A percentile compares a stretch with the other conserved stretches of the same genome.
These are phyloP conservation scores for Starmerella cellae DNA, from an alignment of 805 yeast genomes.

Conservation along the genomic window DNA sequence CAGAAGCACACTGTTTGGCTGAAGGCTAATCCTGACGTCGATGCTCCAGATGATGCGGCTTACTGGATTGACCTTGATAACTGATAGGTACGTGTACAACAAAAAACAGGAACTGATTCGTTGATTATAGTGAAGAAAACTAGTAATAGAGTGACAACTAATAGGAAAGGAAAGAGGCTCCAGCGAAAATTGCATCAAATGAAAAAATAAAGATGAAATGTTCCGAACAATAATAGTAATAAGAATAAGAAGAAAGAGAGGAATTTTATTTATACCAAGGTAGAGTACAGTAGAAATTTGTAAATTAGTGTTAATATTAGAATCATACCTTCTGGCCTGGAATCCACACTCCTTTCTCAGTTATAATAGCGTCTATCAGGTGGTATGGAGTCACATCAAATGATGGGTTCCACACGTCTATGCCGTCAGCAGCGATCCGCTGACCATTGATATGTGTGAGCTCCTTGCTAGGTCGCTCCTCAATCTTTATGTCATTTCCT, in stretches of 20 bases:
- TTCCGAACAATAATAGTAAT: too few species aligned
- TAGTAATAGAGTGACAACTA: not conserved
- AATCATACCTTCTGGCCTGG: not conserved
- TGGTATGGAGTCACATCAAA: conserved; percentile 84
- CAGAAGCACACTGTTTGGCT: conserved; percentile 18
- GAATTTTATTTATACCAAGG: too few species aligned
- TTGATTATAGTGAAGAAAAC: not conserved
- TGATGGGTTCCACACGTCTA: conserved; percentile 90
- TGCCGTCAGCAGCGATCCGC: conserved; percentile 65
- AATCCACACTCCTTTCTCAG: conserved; percentile 47
- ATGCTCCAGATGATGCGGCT: not conserved
- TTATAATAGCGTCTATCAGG: conserved; percentile 76
- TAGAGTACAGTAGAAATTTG: too few species aligned
- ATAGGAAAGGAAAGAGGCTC: not conserved
- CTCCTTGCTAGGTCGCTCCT: conserved; percentile 73
- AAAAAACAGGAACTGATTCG: not conserved
- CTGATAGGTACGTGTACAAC: not conserved
- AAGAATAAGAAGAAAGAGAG: too few species aligned
- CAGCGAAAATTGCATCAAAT: too few species aligned
- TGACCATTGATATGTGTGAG: conserved; percentile 66
- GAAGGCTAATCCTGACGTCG: conserved; percentile 8
- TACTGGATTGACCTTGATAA: conserved; percentile 10
- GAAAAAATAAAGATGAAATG: too few species aligned
- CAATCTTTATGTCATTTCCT: conserved; percentile 72
- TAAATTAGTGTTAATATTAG: not conserved